phyloP scores from a whole-genome alignment of 495 filamentous ascomycete genomes.

The Penicillium parvum region DNA sequence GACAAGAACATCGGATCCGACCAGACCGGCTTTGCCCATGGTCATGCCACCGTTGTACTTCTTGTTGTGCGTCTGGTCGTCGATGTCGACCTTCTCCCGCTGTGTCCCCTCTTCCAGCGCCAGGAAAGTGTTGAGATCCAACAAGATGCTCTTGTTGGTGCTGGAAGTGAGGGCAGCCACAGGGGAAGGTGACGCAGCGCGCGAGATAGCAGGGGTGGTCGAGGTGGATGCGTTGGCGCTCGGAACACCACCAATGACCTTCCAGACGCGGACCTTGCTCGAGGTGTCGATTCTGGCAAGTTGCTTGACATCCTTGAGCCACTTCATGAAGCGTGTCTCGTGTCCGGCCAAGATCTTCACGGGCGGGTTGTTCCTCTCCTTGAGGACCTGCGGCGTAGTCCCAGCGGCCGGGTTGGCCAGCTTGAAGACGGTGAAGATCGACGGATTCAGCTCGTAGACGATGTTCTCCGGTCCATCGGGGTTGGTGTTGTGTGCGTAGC shows the following conservation, averaged over 20 bases:
- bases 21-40: conserved; percentile 59
- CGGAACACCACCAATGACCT: conserved; percentile 52
- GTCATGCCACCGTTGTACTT: conserved; percentile 74
- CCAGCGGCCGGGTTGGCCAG: conserved; percentile 55
- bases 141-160: conserved; percentile 59
- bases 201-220: conserved; percentile 56
- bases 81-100: conserved; percentile 61
- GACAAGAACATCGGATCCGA: conserved; percentile 63
- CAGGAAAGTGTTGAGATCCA: conserved; percentile 69
- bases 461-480: conserved; percentile 58
- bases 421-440: conserved; percentile 81
- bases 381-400: conserved; percentile 55
- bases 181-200: conserved; percentile 48
- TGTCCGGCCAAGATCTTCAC: conserved; percentile 64
- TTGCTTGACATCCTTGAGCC: conserved; percentile 68
- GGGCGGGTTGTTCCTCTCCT: conserved; percentile 54
- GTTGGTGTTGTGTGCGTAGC: conserved; percentile 72
- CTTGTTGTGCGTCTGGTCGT: conserved; percentile 67
- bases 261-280: conserved; percentile 77
- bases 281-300: conserved; percentile 57
- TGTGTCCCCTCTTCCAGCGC: conserved; percentile 62
- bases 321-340: conserved; percentile 61
- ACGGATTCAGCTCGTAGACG: conserved; percentile 79
- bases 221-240: conserved; percentile 43
- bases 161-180: conserved; percentile 40